Conservation (phyloP, 2,329 filamentous ascomycete species). For the Fusarium fujikuroi region DNA sequence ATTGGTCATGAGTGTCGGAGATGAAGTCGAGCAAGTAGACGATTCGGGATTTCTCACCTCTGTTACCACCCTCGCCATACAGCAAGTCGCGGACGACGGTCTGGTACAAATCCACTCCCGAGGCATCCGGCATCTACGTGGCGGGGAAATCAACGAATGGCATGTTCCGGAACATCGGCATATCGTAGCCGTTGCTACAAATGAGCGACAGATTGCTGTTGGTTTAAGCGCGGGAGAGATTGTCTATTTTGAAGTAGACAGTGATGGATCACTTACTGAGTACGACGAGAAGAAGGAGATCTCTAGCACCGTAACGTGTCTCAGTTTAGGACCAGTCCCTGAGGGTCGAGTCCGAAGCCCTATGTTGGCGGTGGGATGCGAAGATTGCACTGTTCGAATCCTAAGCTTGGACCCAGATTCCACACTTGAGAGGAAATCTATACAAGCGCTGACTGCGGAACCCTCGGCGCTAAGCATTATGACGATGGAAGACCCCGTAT, state of each 20-base stretch:
- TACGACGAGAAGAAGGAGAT: constrained; percentile 95
- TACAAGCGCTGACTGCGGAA: constrained; percentile 90
- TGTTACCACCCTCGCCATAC: constrained; percentile 89
- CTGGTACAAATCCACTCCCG: constrained; percentile 96
- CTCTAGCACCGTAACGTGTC: constrained; percentile 91
- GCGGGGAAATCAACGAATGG: constrained; percentile 89
- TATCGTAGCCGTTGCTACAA: constrained; percentile 93
- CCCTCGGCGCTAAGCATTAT: constrained; percentile 92
- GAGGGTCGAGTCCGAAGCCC: constrained; percentile 89
- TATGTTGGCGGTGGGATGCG: constrained; percentile 94
- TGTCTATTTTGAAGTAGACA: constrained; percentile 97
- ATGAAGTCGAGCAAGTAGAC: constrained; percentile 94
- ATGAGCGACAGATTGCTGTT: constrained; percentile 90
- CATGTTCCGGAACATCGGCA: constrained; percentile 90
- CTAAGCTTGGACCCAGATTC: constrained; percentile 89
- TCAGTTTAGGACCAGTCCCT: constrained; percentile 91
- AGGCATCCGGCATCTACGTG: constrained; percentile 88
- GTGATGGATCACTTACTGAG: constrained; percentile 88
- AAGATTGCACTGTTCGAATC: constrained; percentile 94
- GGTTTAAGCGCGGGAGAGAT: constrained; percentile 96
- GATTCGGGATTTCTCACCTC: constrained; percentile 92
- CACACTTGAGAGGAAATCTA: constrained; percentile 90
- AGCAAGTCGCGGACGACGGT: constrained; percentile 92
- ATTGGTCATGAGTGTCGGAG: constrained; percentile 91
- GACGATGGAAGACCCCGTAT: constrained; percentile 92